These are phyloP conservation scores for Forsythia viridissima DNA, from an alignment of 257 asterid genomes.

Conservation along the genomic window DNA sequence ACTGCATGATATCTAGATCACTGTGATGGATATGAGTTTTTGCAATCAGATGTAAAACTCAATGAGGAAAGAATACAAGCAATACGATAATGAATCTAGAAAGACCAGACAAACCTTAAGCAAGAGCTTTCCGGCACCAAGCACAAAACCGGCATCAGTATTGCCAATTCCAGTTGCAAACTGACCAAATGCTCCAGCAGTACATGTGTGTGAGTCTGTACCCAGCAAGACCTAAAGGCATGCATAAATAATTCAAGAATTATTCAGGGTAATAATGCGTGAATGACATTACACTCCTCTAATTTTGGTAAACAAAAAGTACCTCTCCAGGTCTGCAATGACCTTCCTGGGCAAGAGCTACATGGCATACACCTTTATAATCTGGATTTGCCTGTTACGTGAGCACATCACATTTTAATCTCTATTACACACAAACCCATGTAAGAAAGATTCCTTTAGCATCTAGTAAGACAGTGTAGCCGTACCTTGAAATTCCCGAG, in stretches of 20 bases:
- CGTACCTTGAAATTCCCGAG: slow-evolving; percentile 82
- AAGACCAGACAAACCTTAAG: slow-evolving; percentile 63
- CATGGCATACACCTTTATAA: slow-evolving; percentile 97
- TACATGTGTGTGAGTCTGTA: slow-evolving; percentile 93
- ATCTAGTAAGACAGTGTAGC: not conserved
- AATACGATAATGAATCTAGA: slow-evolving; percentile 1
- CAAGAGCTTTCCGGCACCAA: slow-evolving; percentile 95
- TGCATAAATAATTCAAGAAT: slow-evolving; percentile 6
- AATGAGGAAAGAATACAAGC: not conserved
- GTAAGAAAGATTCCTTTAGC: not conserved
- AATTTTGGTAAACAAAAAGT: slow-evolving; percentile 4
- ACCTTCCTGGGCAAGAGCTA: slow-evolving; percentile 99
- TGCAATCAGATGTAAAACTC: not conserved
- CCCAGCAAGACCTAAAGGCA: slow-evolving; percentile 76
- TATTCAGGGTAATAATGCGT: not conserved
- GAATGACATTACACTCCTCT: not conserved
- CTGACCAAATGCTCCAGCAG: slow-evolving; percentile 99
- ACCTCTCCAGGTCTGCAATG: slow-evolving; percentile 99
- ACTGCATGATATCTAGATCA: not conserved
- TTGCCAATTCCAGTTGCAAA: slow-evolving; percentile 95
- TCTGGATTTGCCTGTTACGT: slow-evolving; percentile 85
- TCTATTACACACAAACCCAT: slow-evolving; percentile 1
- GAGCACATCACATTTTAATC: slow-evolving; percentile 9
- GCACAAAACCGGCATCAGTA: slow-evolving; percentile 94
- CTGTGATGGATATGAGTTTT: not conserved